These are phyloP conservation scores for Aspergillus ostianus DNA, from an alignment of 495 filamentous ascomycete species.

Conservation along the genomic window DNA sequence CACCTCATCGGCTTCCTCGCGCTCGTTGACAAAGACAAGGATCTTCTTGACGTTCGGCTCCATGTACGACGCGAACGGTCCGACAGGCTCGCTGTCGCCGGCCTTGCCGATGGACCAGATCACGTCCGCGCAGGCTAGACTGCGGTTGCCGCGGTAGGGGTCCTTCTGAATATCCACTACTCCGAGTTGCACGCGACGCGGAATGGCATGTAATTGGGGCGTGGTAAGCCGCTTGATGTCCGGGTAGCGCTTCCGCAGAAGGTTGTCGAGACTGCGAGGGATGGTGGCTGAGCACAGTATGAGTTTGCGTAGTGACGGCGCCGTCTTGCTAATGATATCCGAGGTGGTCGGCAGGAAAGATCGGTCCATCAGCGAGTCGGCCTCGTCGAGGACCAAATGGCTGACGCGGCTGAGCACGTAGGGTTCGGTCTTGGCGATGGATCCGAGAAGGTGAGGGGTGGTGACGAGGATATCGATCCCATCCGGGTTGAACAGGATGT, in stretches of 20 bases:
- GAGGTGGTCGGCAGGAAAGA: constrained; percentile 82
- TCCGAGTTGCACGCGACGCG: constrained; percentile 87
- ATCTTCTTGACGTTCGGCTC: constrained; percentile 72
- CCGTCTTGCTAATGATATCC: constrained; percentile 71
- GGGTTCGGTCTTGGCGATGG: constrained; percentile 80
- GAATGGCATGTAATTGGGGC: constrained; percentile 92
- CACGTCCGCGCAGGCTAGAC: constrained; percentile 87
- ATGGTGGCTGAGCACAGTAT: constrained; percentile 97
- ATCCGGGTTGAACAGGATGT: constrained; percentile 71
- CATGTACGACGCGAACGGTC: constrained; percentile 32
- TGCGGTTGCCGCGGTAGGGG: constrained; percentile 87
- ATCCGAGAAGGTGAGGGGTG: constrained; percentile 84
- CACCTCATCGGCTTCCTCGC: constrained; percentile 79
- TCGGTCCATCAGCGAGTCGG: constrained; percentile 91
- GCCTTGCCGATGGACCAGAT: constrained; percentile 92
- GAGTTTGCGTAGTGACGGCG: constrained; percentile 80
- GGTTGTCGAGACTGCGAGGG: constrained; percentile 78
- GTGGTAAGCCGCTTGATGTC: constrained; percentile 82
- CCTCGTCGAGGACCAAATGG: constrained; percentile 89
- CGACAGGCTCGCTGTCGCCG: constrained; percentile 44
- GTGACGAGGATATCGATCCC: constrained; percentile 85
- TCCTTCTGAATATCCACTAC: constrained; percentile 87
- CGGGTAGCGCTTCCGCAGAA: constrained; percentile 77
- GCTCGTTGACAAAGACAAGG: constrained; percentile 96
- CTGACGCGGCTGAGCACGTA: constrained; percentile 83